Conservation (phyloP, 768 basidiomycete genomes). For the Sporobolomyces phaffii region DNA sequence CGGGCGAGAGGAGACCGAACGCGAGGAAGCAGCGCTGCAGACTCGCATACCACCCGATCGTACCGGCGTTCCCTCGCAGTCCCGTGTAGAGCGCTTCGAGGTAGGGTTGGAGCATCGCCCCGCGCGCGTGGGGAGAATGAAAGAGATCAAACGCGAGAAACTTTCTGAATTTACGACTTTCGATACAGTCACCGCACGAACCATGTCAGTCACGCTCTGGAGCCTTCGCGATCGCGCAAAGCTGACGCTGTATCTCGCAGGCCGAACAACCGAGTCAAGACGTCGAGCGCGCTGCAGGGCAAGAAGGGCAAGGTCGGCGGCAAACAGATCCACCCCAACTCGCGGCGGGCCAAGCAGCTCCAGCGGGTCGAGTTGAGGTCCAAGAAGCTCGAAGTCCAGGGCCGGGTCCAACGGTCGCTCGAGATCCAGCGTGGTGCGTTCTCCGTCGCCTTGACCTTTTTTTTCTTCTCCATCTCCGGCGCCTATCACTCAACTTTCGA, state of each 20-base stretch:
- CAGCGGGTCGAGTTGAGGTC: constrained; percentile 35
- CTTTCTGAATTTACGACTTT: background rate
- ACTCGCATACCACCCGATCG: constrained; percentile 1
- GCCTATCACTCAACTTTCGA: background rate
- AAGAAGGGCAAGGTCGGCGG: constrained; percentile 21
- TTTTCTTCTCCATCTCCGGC: background rate
- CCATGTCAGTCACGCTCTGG: background rate
- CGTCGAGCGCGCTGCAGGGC: constrained; percentile 29
- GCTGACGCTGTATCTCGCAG: background rate
- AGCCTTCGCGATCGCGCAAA: no score
- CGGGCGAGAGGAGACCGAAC: background rate
- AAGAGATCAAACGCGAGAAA: background rate
- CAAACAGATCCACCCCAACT: constrained; percentile 36
- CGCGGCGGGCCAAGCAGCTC: constrained; percentile 38
- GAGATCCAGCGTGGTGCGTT: constrained; percentile 22
- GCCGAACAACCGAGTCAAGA: constrained; percentile 38
- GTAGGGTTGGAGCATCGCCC: background rate
- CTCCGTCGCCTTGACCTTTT: no score
- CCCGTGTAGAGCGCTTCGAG: background rate
- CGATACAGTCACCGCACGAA: background rate
- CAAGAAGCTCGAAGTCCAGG: constrained; percentile 29
- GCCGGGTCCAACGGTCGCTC: constrained; percentile 7
- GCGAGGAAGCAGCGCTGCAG: constrained; percentile 12
- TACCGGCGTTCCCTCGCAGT: background rate
- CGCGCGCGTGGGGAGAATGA: background rate